Conservation (phyloP, 139 green algal species). For the Tetradesmus obliquus region DNA sequence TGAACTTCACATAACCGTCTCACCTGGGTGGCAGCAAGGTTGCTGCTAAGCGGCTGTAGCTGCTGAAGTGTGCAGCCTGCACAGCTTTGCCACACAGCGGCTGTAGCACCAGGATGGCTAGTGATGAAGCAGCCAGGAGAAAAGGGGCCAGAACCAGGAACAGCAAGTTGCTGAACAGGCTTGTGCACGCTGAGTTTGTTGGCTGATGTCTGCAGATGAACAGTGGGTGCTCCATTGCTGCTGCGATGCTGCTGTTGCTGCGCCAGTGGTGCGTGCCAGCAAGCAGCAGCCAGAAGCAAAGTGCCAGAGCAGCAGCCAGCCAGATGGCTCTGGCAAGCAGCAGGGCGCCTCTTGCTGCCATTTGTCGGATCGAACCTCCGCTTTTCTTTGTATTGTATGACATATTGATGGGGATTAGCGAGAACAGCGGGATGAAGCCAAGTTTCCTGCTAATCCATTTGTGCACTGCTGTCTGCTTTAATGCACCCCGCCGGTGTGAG, state of each 20-base stretch:
- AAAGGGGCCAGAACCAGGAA: background rate
- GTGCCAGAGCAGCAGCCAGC: background rate
- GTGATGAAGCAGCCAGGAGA: background rate
- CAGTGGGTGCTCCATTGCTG: background rate
- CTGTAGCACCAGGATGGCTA: background rate
- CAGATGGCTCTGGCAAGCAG: background rate
- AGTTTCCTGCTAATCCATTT: background rate
- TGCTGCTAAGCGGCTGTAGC: background rate
- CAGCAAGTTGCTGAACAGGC: background rate
- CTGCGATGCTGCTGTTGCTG: background rate
- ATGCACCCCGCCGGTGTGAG: background rate
- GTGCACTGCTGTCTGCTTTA: background rate
- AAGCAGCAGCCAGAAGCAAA: background rate
- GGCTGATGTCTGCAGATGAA: background rate
- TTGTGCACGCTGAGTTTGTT: background rate
- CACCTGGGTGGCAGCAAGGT: background rate
- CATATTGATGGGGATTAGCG: background rate
- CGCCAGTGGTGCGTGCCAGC: background rate
- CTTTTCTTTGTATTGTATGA: background rate
- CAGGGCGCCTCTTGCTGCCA: background rate
- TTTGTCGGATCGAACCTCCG: background rate
- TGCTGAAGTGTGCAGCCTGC: background rate
- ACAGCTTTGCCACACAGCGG: background rate
- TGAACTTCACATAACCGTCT: background rate
- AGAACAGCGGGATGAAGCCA: background rate